Evolutionary conservation across 2,329 filamentous ascomycete genomes (phyloP).

Genomic region (Trichoderma aggressivum): DNA sequence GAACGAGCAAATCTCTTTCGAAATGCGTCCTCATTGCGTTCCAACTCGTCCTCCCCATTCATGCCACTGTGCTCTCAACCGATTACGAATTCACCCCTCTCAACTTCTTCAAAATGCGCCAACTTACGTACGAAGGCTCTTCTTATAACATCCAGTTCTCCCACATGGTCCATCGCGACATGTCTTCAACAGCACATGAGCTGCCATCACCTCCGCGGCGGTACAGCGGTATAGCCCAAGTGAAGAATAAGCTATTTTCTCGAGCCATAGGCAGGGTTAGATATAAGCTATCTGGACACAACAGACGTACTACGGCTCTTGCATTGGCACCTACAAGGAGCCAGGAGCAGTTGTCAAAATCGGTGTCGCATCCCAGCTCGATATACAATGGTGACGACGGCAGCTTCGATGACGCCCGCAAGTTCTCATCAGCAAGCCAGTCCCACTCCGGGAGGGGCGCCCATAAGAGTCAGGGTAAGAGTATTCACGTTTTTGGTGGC

Average conservation of each 20-base stretch:
- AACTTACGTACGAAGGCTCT: background rate
- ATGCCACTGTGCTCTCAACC: background rate
- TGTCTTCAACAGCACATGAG: background rate
- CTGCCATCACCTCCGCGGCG: background rate
- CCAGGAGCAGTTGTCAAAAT: background rate
- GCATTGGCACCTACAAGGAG: background rate
- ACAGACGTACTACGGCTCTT: background rate
- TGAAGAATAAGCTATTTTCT: background rate
- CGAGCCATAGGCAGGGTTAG: background rate
- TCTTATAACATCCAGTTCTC: background rate
- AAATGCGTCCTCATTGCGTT: background rate
- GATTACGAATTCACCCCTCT: background rate
- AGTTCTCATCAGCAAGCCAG: background rate
- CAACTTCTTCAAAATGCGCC: background rate
- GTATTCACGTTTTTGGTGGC: background rate
- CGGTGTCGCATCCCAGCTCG: background rate
- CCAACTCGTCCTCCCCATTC: background rate
- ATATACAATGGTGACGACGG: background rate
- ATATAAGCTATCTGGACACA: background rate
- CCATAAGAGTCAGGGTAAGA: background rate
- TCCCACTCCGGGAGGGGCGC: background rate
- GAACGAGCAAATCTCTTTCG: background rate
- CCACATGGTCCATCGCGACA: background rate
- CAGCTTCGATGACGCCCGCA: background rate
- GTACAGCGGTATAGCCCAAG: background rate